phyloP scores from a whole-genome alignment of 2,329 filamentous ascomycete species.

The Fusarium longipes region DNA sequence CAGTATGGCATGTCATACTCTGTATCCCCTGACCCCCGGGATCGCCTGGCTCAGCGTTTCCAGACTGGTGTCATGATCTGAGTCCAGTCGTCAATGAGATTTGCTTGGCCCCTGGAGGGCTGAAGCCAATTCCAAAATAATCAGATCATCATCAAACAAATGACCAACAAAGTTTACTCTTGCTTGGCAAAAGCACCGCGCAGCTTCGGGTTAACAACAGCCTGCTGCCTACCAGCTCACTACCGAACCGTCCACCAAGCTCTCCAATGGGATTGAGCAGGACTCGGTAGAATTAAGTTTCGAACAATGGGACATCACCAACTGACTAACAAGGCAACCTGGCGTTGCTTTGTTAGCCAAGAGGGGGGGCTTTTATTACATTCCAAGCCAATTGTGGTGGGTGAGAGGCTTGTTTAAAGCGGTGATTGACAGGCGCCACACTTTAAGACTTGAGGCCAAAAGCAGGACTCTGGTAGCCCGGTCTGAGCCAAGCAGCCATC shows the following conservation, averaged over 20 bases:
- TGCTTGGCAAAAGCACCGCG: neutral
- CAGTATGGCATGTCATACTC: slow-evolving; percentile 51
- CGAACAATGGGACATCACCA: neutral
- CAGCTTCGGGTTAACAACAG: slow-evolving; percentile 3
- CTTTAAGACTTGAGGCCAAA: neutral
- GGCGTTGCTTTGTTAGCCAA: neutral
- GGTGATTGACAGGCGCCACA: slow-evolving; percentile 25
- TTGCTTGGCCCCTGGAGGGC: slow-evolving; percentile 50
- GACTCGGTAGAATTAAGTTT: slow-evolving; percentile 7
- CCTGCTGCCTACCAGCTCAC: neutral
- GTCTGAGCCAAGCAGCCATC: no score
- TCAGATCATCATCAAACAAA: slow-evolving; percentile 48
- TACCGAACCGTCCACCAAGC: slow-evolving; percentile 22
- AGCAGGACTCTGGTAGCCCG: slow-evolving; percentile 9
- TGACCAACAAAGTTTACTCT: neutral
- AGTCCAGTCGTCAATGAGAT: slow-evolving; percentile 1
- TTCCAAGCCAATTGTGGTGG: neutral
- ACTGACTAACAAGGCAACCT: neutral
- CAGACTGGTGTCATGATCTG: slow-evolving; percentile 34
- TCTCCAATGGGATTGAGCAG: slow-evolving; percentile 31
- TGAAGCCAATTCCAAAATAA: slow-evolving; percentile 54
- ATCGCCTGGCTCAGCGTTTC: slow-evolving; percentile 43
- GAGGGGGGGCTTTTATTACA: slow-evolving; percentile 3
- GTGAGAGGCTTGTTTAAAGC: slow-evolving; percentile 10
- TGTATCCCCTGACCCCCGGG: slow-evolving; percentile 53